Evolutionary conservation across 1,139 yeast genomes (phyloP).

Genomic region (Taphrina confusa): DNA sequence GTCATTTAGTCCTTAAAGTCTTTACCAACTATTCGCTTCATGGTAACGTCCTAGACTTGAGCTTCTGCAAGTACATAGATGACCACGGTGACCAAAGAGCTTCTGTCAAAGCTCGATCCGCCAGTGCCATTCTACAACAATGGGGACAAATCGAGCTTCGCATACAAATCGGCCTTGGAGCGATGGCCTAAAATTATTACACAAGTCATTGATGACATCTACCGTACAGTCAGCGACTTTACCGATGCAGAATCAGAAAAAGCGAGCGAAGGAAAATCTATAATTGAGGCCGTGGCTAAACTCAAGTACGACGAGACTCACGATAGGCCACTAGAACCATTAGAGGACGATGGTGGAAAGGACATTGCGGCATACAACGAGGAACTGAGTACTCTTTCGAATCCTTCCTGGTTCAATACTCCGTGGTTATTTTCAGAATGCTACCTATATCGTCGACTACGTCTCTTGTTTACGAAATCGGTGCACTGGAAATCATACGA

Average conservation of each 20-base stretch:
- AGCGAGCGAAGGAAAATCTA: constrained; percentile 46
- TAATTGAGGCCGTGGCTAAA: constrained; percentile 47
- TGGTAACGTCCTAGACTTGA: too few relatives aligned
- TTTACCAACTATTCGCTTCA: too few relatives aligned
- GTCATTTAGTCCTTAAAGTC: too few relatives aligned
- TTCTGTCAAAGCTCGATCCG: constrained; percentile 16
- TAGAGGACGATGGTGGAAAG: constrained; percentile 39
- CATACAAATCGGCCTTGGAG: constrained; percentile 69
- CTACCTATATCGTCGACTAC: constrained; percentile 70
- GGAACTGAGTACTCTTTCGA: constrained; percentile 51
- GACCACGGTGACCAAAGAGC: constrained; percentile 2
- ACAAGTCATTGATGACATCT: constrained; percentile 65
- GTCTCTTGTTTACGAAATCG: constrained; percentile 51
- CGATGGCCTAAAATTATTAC: constrained; percentile 83
- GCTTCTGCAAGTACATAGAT: neutral
- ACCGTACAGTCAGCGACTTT: constrained; percentile 43
- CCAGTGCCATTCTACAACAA: constrained; percentile 49
- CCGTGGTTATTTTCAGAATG: constrained; percentile 93
- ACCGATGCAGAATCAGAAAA: constrained; percentile 35
- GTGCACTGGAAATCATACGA: constrained; percentile 64
- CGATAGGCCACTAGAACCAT: constrained; percentile 41
- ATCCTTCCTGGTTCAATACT: constrained; percentile 72
- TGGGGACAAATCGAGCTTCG: constrained; percentile 75
- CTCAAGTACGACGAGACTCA: constrained; percentile 46
- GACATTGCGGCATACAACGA: constrained; percentile 47